These are phyloP conservation scores for Aschersonia sp. DNA, from an alignment of 2,329 filamentous ascomycete genomes.

Conservation along the genomic window DNA sequence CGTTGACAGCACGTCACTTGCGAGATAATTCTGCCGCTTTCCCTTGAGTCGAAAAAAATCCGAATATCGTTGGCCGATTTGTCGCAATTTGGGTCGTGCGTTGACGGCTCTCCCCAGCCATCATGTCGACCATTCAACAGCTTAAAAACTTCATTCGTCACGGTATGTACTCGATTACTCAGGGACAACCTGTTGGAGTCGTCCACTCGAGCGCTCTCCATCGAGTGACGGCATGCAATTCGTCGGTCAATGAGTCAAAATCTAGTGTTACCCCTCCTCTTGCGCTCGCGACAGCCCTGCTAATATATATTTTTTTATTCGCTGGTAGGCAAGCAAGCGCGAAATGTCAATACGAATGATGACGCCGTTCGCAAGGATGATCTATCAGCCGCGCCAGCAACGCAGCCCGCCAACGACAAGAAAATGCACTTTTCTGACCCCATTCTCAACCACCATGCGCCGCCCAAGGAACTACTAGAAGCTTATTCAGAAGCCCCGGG, in stretches of 20 bases:
- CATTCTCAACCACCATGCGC: conserved; percentile 17
- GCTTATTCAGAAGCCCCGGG: conserved; percentile 49
- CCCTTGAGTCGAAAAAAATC: too few relatives aligned
- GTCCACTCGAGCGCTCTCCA: too few relatives aligned
- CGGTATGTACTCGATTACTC: conserved; percentile 31
- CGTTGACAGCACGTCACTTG: background rate
- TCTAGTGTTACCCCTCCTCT: too few relatives aligned
- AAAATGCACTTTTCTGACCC: conserved; percentile 37
- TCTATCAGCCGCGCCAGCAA: conserved; percentile 28
- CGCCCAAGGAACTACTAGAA: conserved; percentile 33
- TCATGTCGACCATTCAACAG: conserved; percentile 72
- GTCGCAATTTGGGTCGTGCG: background rate
- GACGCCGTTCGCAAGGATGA: conserved; percentile 39
- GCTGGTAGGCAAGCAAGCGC: conserved; percentile 67
- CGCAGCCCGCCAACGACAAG: conserved; percentile 39
- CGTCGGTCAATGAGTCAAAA: too few relatives aligned
- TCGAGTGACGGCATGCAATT: too few relatives aligned
- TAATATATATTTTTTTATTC: background rate
- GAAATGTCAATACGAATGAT: conserved; percentile 39
- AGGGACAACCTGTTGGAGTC: too few relatives aligned
- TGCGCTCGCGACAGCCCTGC: too few relatives aligned
- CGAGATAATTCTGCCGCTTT: too few relatives aligned
- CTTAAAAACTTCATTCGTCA: conserved; percentile 97
- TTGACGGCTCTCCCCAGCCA: conserved; percentile 4
- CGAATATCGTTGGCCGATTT: background rate